Evolutionary conservation across 2,329 filamentous ascomycete species (phyloP).

Genomic region (Pseudogymnoascus sp.): DNA sequence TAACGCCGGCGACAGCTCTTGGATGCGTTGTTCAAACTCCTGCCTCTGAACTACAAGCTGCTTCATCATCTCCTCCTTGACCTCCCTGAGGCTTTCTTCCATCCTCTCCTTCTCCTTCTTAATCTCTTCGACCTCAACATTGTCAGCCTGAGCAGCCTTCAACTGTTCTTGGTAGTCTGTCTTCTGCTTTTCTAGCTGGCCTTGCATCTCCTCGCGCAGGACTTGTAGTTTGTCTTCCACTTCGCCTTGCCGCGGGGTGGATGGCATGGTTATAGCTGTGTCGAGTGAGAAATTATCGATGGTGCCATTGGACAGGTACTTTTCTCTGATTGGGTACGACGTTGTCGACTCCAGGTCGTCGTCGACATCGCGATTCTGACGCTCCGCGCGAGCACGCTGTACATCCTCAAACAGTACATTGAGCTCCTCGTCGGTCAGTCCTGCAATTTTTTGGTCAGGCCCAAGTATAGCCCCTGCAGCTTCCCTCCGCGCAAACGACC

Average conservation of each 20-base stretch:
- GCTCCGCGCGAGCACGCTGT: constrained; percentile 72
- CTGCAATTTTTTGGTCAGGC: constrained; percentile 82
- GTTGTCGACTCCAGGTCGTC: constrained; percentile 85
- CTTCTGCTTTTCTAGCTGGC: constrained; percentile 73
- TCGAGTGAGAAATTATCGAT: constrained; percentile 95
- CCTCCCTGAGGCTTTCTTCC: constrained; percentile 67
- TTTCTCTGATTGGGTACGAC: constrained; percentile 83
- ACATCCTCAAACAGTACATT: constrained; percentile 92
- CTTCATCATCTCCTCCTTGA: constrained; percentile 83
- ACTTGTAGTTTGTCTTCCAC: constrained; percentile 67
- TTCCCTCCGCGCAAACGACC: constrained; percentile 87
- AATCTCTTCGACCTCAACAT: constrained; percentile 75
- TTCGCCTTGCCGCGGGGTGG: constrained; percentile 73
- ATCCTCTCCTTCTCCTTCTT: constrained; percentile 75
- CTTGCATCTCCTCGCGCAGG: constrained; percentile 74
- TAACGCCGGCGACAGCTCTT: constrained; percentile 56
- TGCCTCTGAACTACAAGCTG: constrained; percentile 77
- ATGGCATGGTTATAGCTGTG: constrained; percentile 87
- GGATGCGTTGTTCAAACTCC: constrained; percentile 75
- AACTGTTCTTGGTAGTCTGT: constrained; percentile 73
- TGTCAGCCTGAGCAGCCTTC: constrained; percentile 63
- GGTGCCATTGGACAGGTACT: constrained; percentile 90
- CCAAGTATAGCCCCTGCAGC: constrained; percentile 87
- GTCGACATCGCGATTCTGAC: constrained; percentile 68
- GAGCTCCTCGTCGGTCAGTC: constrained; percentile 85